phyloP scores from a whole-genome alignment of 2,329 filamentous ascomycete species.

The Colletotrichum tanaceti region DNA sequence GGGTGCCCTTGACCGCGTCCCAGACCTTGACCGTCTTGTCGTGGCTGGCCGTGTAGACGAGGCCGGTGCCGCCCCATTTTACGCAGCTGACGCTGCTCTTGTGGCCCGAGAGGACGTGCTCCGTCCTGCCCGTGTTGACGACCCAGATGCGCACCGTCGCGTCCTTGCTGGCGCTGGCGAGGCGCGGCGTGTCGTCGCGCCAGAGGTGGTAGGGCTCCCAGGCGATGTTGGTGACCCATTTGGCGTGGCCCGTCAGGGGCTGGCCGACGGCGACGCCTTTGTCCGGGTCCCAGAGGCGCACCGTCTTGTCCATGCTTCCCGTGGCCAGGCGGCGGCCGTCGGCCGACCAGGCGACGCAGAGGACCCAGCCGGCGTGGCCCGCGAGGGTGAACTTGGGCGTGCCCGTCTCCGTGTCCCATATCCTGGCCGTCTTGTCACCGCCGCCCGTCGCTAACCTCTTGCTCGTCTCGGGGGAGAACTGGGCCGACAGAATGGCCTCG shows the following conservation, averaged over 20 bases:
- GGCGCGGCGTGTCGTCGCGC: constrained; percentile 75
- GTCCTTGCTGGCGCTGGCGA: constrained; percentile 92
- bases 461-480: constrained; percentile 85
- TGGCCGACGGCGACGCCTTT: constrained; percentile 80
- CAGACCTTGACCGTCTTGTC: constrained; percentile 95
- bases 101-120: constrained; percentile 88
- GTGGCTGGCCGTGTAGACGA: constrained; percentile 86
- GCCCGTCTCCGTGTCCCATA: constrained; percentile 96
- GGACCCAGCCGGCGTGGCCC: constrained; percentile 90
- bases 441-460: constrained; percentile 86
- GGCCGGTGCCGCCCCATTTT: constrained; percentile 90
- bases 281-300: constrained; percentile 89
- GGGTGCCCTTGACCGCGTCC: constrained; percentile 81
- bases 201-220: constrained; percentile 97
- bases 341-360: constrained; percentile 88
- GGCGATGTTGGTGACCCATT: constrained; percentile 82
- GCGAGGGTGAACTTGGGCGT: constrained; percentile 88
- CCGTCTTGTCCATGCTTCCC: constrained; percentile 91
- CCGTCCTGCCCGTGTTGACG: constrained; percentile 79
- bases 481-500: constrained; percentile 85
- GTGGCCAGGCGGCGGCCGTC: constrained; percentile 86
- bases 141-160: constrained; percentile 89
- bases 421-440: constrained; percentile 88
- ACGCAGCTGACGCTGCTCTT: constrained; percentile 91
- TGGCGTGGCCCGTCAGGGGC: constrained; percentile 82